A percentile compares a stretch with the other conserved stretches of the same genome.
Evolutionary conservation across 352 stramenopile genomes (phyloP).

Genomic region (Saprolegnia parasitica): DNA sequence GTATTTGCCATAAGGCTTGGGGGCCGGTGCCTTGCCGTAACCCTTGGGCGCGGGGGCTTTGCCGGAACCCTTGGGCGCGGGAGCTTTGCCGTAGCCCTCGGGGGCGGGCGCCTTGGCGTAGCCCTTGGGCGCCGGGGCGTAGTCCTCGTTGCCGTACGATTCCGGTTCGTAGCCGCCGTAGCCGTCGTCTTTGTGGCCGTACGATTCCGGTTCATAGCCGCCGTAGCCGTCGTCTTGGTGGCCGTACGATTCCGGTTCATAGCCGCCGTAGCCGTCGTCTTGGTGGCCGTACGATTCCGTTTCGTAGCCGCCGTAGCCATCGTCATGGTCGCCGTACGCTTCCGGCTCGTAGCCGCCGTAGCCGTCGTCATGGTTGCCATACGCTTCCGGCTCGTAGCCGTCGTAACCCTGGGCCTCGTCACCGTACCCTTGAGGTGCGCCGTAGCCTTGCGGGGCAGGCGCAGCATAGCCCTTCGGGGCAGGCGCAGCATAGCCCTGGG

Average conservation of each 20-base stretch:
- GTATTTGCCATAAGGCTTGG: constrained; percentile 15
- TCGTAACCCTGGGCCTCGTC: neutral
- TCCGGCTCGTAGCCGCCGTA: neutral
- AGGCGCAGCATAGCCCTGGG: neutral
- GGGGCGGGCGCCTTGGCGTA: neutral
- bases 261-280: too few species aligned
- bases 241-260: too few species aligned
- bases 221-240: constrained; percentile 7
- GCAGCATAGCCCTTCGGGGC: too few species aligned
- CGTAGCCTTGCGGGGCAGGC: neutral
- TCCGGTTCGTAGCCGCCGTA: constrained; percentile 3
- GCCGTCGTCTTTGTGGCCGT: constrained; percentile 1
- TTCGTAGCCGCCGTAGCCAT: neutral
- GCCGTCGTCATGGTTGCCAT: neutral
- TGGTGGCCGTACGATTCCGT: too few species aligned
- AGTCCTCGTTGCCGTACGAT: neutral
- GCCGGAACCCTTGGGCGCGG: neutral
- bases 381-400: neutral
- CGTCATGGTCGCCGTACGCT: neutral
- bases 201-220: neutral
- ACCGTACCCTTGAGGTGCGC: neutral
- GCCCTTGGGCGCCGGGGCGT: neutral
- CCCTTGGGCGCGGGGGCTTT: neutral
- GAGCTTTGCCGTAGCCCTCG: neutral
- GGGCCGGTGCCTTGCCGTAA: constrained; percentile 9